A percentile compares a stretch with the other conserved stretches of the same genome.
phyloP scores from a whole-genome alignment of 176 grass and related monocot species.

The Eleusine indica region DNA sequence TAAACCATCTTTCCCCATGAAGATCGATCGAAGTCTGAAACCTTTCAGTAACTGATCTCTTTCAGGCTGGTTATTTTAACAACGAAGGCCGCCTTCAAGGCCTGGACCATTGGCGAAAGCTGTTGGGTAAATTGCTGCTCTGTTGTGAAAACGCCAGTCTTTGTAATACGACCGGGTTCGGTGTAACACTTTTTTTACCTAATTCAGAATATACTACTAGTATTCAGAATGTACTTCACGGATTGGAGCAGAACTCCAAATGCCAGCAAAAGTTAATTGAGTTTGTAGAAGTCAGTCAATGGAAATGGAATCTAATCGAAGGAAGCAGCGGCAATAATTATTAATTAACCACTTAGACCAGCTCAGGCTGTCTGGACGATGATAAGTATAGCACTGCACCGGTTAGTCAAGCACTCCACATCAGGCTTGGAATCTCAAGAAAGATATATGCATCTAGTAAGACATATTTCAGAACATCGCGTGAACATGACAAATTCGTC shows the following conservation, averaged over 20 bases:
- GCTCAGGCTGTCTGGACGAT: slow-evolving; percentile 40
- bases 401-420: slow-evolving; percentile 40
- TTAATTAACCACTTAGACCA: slow-evolving; percentile 32
- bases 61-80: no score
- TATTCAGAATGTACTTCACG: background rate
- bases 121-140: background rate
- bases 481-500: background rate
- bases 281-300: background rate
- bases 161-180: background rate
- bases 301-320: slow-evolving; percentile 37
- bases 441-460: slow-evolving; percentile 36
- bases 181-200: background rate
- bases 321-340: slow-evolving; percentile 21
- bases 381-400: background rate
- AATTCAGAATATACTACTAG: background rate
- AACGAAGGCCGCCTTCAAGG: slow-evolving; percentile 9
- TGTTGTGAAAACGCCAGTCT: background rate
- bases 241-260: background rate
- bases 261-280: background rate
- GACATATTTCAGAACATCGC: background rate
- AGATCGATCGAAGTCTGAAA: no score
- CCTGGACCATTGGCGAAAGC: slow-evolving; percentile 6
- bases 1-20: slow-evolving; percentile 1
- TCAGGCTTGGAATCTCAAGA: slow-evolving; percentile 45
- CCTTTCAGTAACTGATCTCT: no score